Base-by-base conservation (phyloP, 2,329 filamentous ascomycete species). In the Ampelomyces quisqualis region DNA sequence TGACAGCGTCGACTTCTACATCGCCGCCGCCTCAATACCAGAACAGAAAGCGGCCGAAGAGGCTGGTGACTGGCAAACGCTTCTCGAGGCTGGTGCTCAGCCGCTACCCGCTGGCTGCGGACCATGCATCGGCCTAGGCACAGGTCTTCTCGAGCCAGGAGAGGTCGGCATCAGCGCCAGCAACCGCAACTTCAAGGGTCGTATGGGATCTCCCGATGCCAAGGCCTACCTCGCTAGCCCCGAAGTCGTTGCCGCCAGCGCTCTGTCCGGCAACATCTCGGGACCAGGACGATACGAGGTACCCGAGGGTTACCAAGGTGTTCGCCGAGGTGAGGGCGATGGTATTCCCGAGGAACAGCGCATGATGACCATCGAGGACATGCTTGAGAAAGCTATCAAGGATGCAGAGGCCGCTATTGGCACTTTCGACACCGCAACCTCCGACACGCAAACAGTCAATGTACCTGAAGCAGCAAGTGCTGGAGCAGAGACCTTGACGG, bases 121-220 rank as follows among this genome's bases (percentile, higher is more conserved):
- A 0, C 85, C 86, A 0, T 96, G 91, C 60, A 96, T 97, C 47
- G 90, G 90, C 6, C 77, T 95, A 0, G 88, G 86, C 7, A 80
- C 77, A 0, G 90, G 90, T 24, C 75, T 95, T 0, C 77, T 95
- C 1, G 84, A 96, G 65, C 77, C 80, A 2, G 88, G 87, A n/a
- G 90, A 96, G 70, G 82, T 90, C 7, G 90, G 90, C 15, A 90
- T 96, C 54, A 84, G 78, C 46, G 88, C 89, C 0, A 83, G 77
- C 36, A 96, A 96, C 73, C 77, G 90, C 8, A 95, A 95, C 68
- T 96, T 90, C 75, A 90, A 90, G 69, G 90, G 90, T 0, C 81
- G 90, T 2, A 94, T 96, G 87, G 90, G 90, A 3, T 84, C 79
- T 10, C 82, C 79, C 2, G 81, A 87, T 4, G 87, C 89, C 0